These are phyloP conservation scores for Phytophthora pluvialis DNA, from an alignment of 352 stramenopile genomes.

Conservation along the genomic window DNA sequence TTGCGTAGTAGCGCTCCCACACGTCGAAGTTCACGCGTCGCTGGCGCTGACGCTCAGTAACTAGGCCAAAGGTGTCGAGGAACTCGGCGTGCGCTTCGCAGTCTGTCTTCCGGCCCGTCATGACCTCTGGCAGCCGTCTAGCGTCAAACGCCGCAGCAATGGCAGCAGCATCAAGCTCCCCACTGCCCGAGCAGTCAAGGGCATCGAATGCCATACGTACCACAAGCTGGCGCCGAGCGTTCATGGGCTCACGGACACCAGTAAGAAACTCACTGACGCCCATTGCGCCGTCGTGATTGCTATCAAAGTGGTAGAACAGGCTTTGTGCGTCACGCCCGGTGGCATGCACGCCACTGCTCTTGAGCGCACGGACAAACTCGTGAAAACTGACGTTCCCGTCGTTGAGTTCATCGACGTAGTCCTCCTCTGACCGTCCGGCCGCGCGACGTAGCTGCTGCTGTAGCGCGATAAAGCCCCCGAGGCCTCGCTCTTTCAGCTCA, in stretches of 20 bases:
- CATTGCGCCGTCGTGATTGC: conserved; percentile 83
- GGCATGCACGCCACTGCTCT: conserved; percentile 59
- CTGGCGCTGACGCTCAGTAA: conserved; percentile 48
- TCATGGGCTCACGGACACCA: conserved; percentile 87
- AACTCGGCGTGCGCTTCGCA: conserved; percentile 86
- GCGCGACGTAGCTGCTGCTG: conserved; percentile 78
- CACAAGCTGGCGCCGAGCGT: conserved; percentile 68
- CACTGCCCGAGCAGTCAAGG: conserved; percentile 82
- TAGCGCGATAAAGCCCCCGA: conserved; percentile 76
- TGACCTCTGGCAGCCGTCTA: conserved; percentile 83
- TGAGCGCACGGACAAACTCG: conserved; percentile 82
- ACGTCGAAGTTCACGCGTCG: conserved; percentile 65
- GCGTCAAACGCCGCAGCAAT: conserved; percentile 86
- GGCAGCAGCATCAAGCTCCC: conserved; percentile 72
- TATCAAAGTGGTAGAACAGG: conserved; percentile 88
- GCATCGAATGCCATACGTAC: conserved; percentile 89
- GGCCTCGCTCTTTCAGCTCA: conserved; percentile 68
- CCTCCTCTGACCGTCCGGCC: conserved; percentile 27
- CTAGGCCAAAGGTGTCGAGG: conserved; percentile 78
- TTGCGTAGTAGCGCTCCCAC: conserved; percentile 90
- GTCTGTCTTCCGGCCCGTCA: conserved; percentile 75
- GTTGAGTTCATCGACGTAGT: conserved; percentile 61
- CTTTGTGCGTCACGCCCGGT: conserved; percentile 57
- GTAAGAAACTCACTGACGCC: conserved; percentile 88
- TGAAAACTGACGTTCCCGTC: conserved; percentile 70